Conservation (phyloP, 1,284 basidiomycete genomes). For the Microbotryum lychnidis-dioicae region DNA sequence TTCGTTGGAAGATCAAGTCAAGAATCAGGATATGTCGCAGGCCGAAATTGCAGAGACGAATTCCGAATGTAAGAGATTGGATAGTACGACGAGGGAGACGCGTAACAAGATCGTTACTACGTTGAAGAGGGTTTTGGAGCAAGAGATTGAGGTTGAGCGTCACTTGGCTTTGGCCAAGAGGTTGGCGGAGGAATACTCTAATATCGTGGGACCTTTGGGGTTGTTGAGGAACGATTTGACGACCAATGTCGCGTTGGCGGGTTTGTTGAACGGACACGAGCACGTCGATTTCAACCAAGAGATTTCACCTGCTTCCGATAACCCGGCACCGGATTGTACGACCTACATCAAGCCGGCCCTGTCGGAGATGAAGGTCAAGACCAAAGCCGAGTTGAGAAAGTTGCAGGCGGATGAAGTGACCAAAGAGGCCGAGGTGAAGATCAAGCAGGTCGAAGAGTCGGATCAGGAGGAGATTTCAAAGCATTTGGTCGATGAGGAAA, state of each 20-base stretch:
- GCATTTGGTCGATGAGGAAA: slow-evolving; percentile 13
- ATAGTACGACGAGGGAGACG: slow-evolving; percentile 11
- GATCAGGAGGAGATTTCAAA: neutral
- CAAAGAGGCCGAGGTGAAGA: slow-evolving; percentile 18
- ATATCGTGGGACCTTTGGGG: slow-evolving; percentile 26
- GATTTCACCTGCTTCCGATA: slow-evolving; percentile 30
- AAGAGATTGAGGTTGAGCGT: slow-evolving; percentile 32
- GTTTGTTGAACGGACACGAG: slow-evolving; percentile 26
- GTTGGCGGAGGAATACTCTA: slow-evolving; percentile 26
- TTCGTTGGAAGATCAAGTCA: too few relatives aligned
- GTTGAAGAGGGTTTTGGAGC: slow-evolving; percentile 11
- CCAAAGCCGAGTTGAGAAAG: slow-evolving; percentile 14
- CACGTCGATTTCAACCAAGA: slow-evolving; percentile 33
- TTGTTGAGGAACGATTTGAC: slow-evolving; percentile 24
- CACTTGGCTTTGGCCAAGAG: slow-evolving; percentile 18
- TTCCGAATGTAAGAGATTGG: slow-evolving; percentile 2
- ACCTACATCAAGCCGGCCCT: slow-evolving; percentile 32
- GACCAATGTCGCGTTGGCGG: slow-evolving; percentile 26
- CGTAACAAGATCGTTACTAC: slow-evolving; percentile 14
- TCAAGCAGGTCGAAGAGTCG: neutral
- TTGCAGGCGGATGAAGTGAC: slow-evolving; percentile 9
- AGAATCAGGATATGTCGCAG: too few relatives aligned
- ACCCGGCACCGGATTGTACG: slow-evolving; percentile 32
- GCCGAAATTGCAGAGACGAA: too few relatives aligned
- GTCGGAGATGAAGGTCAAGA: slow-evolving; percentile 20